phyloP scores from a whole-genome alignment of 176 grass and related monocot species.

The Microstegium vimineum region DNA sequence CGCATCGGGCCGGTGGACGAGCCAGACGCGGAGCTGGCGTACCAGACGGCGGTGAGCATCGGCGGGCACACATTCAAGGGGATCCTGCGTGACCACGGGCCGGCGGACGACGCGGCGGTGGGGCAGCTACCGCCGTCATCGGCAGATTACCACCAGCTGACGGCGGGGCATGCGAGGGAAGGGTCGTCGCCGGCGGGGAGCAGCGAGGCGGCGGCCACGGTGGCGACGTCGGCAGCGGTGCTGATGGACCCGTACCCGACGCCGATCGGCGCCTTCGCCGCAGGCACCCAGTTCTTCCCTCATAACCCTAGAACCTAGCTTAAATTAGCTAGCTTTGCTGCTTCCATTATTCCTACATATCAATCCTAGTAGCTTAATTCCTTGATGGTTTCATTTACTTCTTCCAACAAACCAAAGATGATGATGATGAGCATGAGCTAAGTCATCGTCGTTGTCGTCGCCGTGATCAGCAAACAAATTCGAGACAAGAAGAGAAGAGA shows the following conservation, averaged over 20 bases:
- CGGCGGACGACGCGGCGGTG: constrained; percentile 32
- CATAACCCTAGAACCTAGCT: constrained; percentile 85
- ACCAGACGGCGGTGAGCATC: constrained; percentile 95
- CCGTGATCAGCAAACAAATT: constrained; percentile 26
- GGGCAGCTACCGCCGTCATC: constrained; percentile 38
- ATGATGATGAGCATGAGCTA: constrained; percentile 27
- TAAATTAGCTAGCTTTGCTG: constrained; percentile 24
- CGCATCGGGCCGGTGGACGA: constrained; percentile 84
- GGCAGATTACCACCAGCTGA: constrained; percentile 53
- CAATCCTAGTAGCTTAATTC: constrained; percentile 31
- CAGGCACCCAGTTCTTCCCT: constrained; percentile 98
- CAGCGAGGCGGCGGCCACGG: constrained; percentile 40
- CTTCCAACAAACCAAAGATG: constrained; percentile 10
- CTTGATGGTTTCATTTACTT: constrained; percentile 43
- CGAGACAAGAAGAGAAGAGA: constrained; percentile 5
- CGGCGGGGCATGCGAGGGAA: constrained; percentile 39
- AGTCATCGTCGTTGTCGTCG: constrained; percentile 1
- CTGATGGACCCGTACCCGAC: constrained; percentile 94
- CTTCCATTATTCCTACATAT: constrained; percentile 29
- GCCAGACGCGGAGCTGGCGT: constrained; percentile 81
- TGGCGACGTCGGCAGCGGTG: constrained; percentile 46
- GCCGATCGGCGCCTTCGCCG: constrained; percentile 83
- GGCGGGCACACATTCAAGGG: constrained; percentile 93
- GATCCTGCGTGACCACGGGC: constrained; percentile 88
- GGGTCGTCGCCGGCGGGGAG: constrained; percentile 60